phyloP scores from a whole-genome alignment of 345 rosid genomes.

The Cardamine occulta region DNA sequence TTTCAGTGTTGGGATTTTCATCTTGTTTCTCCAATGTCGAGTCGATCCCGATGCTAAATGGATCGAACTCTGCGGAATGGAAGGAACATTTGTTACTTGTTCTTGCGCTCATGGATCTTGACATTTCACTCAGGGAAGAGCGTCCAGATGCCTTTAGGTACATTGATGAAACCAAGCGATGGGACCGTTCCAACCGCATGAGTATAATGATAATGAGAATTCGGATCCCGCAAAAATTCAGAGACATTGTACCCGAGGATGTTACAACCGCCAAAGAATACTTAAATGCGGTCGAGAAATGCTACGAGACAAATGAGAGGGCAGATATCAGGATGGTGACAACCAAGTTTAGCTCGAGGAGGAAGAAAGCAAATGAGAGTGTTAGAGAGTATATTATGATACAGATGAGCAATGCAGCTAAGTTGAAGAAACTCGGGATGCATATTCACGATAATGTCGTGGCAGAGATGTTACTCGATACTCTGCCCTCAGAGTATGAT shows the following conservation, averaged over 20 bases:
- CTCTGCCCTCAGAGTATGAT: constrained; percentile 29
- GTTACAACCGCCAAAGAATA: constrained; percentile 24
- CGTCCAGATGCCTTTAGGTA: not conserved
- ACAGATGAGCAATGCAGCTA: constrained; percentile 29
- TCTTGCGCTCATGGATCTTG: constrained; percentile 39
- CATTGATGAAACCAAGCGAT: constrained; percentile 6
- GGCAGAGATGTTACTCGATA: not conserved
- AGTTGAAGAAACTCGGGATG: constrained; percentile 24
- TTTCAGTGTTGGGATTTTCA: constrained; percentile 12
- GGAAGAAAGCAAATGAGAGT: not conserved
- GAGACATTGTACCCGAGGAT: constrained; percentile 26
- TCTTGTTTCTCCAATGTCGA: constrained; percentile 22
- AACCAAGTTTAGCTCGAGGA: not conserved
- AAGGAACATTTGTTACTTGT: constrained; percentile 33
- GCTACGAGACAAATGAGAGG: not conserved
- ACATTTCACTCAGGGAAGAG: constrained; percentile 29
- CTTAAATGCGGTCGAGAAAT: constrained; percentile 32
- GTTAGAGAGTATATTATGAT: constrained; percentile 33
- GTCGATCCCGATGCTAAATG: constrained; percentile 35
- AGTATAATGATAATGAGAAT: constrained; percentile 26
- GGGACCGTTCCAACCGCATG: constrained; percentile 35
- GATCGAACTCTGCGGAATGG: constrained; percentile 32
- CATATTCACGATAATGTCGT: not conserved
- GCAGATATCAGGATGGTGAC: not conserved
- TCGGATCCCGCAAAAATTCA: constrained; percentile 12